Evolutionary conservation across 1,284 basidiomycete species (phyloP).

Genomic region (Fomitopsis schrenkii): DNA sequence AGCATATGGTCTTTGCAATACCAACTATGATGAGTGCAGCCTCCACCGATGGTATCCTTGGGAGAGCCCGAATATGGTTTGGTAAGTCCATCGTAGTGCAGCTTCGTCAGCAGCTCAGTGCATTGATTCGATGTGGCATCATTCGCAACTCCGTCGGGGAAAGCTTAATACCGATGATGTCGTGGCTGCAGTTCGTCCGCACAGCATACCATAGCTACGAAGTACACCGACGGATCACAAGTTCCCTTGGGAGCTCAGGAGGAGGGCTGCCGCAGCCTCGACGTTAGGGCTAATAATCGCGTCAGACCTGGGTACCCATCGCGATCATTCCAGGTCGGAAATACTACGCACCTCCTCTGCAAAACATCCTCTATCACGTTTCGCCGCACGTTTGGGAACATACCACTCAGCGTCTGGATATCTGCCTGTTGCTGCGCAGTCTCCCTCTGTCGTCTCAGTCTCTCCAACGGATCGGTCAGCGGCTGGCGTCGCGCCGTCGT

Average conservation of each 20-base stretch:
- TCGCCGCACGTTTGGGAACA: slow-evolving; percentile 80
- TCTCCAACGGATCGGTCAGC: slow-evolving; percentile 8
- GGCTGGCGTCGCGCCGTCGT: slow-evolving; percentile 42
- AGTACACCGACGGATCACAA: neutral
- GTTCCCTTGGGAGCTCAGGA: slow-evolving; percentile 45
- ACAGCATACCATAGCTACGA: neutral
- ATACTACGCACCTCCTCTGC: slow-evolving; percentile 67
- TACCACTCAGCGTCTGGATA: slow-evolving; percentile 66
- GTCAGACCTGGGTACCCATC: neutral
- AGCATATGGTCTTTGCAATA: neutral
- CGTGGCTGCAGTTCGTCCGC: neutral
- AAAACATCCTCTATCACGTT: slow-evolving; percentile 76
- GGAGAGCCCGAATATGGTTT: too few relatives aligned
- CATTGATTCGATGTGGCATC: neutral
- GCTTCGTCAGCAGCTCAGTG: too few relatives aligned
- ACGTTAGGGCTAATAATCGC: slow-evolving; percentile 55
- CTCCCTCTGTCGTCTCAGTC: slow-evolving; percentile 19
- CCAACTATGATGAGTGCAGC: neutral
- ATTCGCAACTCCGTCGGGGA: neutral
- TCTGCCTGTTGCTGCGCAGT: slow-evolving; percentile 47
- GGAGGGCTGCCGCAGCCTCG: slow-evolving; percentile 78
- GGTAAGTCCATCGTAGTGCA: too few relatives aligned
- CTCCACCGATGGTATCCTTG: neutral
- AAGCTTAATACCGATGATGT: neutral
- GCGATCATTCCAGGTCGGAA: neutral